Percentiles rank a stretch among this genome's conserved stretches.
Conservation (phyloP, 2,329 filamentous ascomycete genomes). For the Aspergillus sp. region DNA sequence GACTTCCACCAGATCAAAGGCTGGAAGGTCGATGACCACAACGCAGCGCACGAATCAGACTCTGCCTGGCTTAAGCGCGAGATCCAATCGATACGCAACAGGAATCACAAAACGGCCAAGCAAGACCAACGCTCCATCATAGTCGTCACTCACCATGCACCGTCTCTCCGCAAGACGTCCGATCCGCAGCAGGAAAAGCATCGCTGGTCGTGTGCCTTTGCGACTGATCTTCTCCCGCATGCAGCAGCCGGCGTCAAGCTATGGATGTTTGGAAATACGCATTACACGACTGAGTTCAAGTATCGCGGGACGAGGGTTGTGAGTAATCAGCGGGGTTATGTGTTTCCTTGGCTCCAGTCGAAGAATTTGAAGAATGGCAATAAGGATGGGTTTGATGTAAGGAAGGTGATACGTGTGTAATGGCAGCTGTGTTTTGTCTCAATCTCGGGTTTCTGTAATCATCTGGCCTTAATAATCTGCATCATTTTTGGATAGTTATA, state of each 20-base stretch:
- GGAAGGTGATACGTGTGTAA: conserved; percentile 12
- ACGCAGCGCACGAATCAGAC: conserved; percentile 41
- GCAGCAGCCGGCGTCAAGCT: conserved; percentile 20
- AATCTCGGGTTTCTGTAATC: no score
- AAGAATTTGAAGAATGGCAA: neutral
- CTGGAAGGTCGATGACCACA: conserved; percentile 47
- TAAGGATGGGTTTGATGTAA: conserved; percentile 10
- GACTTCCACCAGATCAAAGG: conserved; percentile 48
- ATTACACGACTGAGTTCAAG: conserved; percentile 36
- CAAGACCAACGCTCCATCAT: conserved; percentile 27
- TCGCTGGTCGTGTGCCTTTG: conserved; percentile 45
- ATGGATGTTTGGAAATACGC: conserved; percentile 43
- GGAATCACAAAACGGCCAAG: neutral
- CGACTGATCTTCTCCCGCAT: conserved; percentile 41
- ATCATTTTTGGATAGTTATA: no score
- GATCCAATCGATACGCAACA: conserved; percentile 17
- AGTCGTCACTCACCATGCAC: conserved; percentile 52
- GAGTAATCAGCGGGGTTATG: conserved; percentile 40
- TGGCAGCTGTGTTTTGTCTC: neutral
- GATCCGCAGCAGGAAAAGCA: conserved; percentile 42
- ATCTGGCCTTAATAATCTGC: no score
- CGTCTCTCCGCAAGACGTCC: conserved; percentile 43
- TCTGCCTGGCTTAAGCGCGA: conserved; percentile 41
- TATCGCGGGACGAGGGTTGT: conserved; percentile 28
- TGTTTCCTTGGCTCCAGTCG: conserved; percentile 18